These are phyloP conservation scores for Phaeosphaeriaceae sp. DNA, from an alignment of 2,329 filamentous ascomycete genomes.

Conservation along the genomic window DNA sequence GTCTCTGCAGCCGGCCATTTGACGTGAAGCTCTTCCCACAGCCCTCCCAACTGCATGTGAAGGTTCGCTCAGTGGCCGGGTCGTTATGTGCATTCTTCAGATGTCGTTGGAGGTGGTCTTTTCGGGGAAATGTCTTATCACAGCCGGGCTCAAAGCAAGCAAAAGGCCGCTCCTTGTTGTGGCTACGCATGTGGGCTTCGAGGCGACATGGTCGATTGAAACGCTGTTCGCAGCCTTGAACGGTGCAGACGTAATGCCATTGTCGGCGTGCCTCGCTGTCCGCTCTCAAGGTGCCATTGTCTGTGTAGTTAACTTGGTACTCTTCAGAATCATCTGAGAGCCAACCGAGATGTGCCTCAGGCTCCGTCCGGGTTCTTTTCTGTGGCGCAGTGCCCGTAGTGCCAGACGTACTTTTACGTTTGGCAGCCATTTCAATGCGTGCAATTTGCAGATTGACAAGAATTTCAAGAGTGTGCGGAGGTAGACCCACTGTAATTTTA, in stretches of 20 bases:
- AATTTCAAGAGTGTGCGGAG: slow-evolving; percentile 12
- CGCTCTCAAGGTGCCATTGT: slow-evolving; percentile 35
- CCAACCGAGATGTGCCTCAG: slow-evolving; percentile 18
- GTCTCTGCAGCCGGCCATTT: slow-evolving; percentile 75
- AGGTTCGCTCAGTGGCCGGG: slow-evolving; percentile 64
- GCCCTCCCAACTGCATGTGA: slow-evolving; percentile 72
- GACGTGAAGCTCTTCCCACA: slow-evolving; percentile 86
- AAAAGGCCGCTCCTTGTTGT: slow-evolving; percentile 84
- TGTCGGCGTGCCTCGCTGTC: slow-evolving; percentile 58
- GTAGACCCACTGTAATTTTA: slow-evolving; percentile 25
- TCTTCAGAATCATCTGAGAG: slow-evolving; percentile 33
- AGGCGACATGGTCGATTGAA: slow-evolving; percentile 88
- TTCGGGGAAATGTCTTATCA: slow-evolving; percentile 82
- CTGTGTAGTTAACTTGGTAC: slow-evolving; percentile 34
- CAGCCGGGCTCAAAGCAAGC: slow-evolving; percentile 73
- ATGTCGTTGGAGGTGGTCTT: slow-evolving; percentile 86
- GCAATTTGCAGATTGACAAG: slow-evolving; percentile 10
- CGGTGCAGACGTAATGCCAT: slow-evolving; percentile 79
- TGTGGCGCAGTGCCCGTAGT: slow-evolving; percentile 2
- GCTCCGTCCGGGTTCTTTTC: slow-evolving; percentile 38
- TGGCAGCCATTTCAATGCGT: slow-evolving; percentile 30
- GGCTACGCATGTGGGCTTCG: slow-evolving; percentile 76
- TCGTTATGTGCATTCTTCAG: slow-evolving; percentile 78
- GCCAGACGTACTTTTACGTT: slow-evolving; percentile 31
- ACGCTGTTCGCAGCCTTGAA: slow-evolving; percentile 75